Evolutionary conservation across 306 rosid genomes (phyloP).

Genomic region (Castanea crenata): DNA sequence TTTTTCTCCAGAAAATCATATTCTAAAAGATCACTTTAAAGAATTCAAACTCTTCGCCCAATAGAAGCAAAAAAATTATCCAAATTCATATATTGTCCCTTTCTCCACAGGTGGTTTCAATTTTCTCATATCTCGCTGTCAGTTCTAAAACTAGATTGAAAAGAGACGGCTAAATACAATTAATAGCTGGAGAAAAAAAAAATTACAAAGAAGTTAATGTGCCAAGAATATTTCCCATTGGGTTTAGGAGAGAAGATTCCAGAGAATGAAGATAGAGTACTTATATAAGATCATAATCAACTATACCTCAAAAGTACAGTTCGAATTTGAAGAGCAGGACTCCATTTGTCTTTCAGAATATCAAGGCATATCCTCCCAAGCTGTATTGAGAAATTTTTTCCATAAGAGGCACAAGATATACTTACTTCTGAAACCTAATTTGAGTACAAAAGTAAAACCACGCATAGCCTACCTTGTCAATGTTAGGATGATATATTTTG

Average conservation of each 20-base stretch:
- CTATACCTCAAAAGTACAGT: constrained; percentile 86
- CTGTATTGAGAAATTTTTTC: constrained; percentile 34
- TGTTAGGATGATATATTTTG: constrained; percentile 96
- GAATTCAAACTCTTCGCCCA: not conserved
- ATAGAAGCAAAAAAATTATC: not conserved
- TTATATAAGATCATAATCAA: constrained; percentile 1
- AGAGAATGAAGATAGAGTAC: not conserved
- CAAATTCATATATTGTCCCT: not conserved
- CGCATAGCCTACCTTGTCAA: constrained; percentile 69
- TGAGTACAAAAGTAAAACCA: constrained; percentile 9
- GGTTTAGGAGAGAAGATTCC: constrained; percentile 5
- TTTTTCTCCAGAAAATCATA: not conserved
- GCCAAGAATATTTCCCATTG: not conserved
- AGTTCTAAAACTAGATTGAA: not conserved
- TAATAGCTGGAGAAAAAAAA: not conserved
- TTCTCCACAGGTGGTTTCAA: not conserved
- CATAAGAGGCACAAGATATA: constrained; percentile 13
- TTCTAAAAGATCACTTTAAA: not conserved
- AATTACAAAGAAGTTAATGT: not conserved
- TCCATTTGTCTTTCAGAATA: constrained; percentile 91
- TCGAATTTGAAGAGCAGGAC: constrained; percentile 89
- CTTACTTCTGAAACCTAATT: not conserved
- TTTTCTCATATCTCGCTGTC: not conserved
- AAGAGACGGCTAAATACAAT: not conserved
- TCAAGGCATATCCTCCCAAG: constrained; percentile 94